Base-by-base conservation (phyloP, 169 alveolate species). In the Cryptosporidium tyzzeri region DNA sequence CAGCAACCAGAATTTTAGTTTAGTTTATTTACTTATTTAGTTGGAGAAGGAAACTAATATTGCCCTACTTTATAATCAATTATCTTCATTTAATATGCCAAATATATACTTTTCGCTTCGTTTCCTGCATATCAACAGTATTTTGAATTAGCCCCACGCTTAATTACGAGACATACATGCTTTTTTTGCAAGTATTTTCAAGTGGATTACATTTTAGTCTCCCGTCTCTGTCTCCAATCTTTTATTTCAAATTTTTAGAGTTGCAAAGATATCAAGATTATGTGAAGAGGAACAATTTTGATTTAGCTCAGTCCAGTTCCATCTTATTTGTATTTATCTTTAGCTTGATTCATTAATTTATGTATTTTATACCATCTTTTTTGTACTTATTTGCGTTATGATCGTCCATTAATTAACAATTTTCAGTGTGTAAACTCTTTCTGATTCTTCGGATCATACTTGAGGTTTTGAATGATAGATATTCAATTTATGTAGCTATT, bases 101-200 rank as follows among this genome's bases (percentile, higher is more conserved):
- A 59, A 62, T 59, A 73, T 73, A 53, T 71, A 80, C 29, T 80
- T 48, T 23, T 65, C 26, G 51, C 33, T 62, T n/a, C 51, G 69
- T 37, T 80, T 39, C 68, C 69, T 80, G 89, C 89, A 80, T 65
- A 80, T 65, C 89, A 59, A 39, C 80, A 58, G 80, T 80, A 61
- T 39, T 62, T 80, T 35, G 45, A 35, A 37, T 50, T 80, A 21
- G 39, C 89, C 89, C 89, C 89, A 80, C 89, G 74, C 80, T 59
- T 80, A 62, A 80, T 61, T 65, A 80, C 89, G 89, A 80, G 89
- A 80, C 89, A 65, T 65, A 80, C 89, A 80, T 80, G 89, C 80
- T 80, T 61, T 59, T 73, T 62, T 80, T 80, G 89, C 89, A 80
- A 80, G 89, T 80, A 80, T 61, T 50, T 80, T 18, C 61, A 80